Evolutionary conservation across 768 basidiomycete genomes (phyloP), one percentile per base, ranked within the genome.

Genomic region (Pholiota conissans): DNA sequence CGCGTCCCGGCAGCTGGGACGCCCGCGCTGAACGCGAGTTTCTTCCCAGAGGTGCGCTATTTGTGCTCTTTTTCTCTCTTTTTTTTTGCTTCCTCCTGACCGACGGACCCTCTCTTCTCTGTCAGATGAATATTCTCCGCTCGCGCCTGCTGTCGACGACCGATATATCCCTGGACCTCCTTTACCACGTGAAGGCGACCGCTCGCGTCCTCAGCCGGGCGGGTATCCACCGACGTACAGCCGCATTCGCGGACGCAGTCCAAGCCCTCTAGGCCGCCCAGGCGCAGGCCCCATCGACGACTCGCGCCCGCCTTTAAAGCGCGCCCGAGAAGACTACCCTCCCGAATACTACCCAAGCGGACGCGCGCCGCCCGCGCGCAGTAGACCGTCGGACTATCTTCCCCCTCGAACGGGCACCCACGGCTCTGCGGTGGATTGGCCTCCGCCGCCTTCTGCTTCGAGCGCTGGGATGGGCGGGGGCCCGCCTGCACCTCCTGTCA

Each of bases 191-290:
- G 74, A 56, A 61, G 68, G 55, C 6, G 63, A 61, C 63, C 72
- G 61, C 30, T 57, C 58, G 62, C 69, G 4, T 64, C 68, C 6
- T 55, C 60, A 16, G 18, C 40, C 10, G 52, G 59, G 6, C 58
- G 63, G 9, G 13, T 51, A 45, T 27, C 55, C 54, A 16, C 59
- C 69, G 20, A 58, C 64, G 14, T 77, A 74, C 58, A 71, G 69
- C n/a, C 75, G 80, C 4, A 73, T 80, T 20, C 74, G 81, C n/a
- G 73, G 61, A 10, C 73, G 79, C 39, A 83, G 81, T 57, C 73
- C 77, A 3, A 82, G 78, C 65, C 76, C 76, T 30, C 59, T 71
- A 2, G 67, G 74, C 29, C 66, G 79, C 13, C 64, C 71, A 27
- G 71, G 68, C 0, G 70, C 66, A 13, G 64, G 60, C 3, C 55